Evolutionary conservation across 2,329 filamentous ascomycete genomes (phyloP), one percentile per base, ranked within the genome.

Genomic region (Sarocladium strictum): DNA sequence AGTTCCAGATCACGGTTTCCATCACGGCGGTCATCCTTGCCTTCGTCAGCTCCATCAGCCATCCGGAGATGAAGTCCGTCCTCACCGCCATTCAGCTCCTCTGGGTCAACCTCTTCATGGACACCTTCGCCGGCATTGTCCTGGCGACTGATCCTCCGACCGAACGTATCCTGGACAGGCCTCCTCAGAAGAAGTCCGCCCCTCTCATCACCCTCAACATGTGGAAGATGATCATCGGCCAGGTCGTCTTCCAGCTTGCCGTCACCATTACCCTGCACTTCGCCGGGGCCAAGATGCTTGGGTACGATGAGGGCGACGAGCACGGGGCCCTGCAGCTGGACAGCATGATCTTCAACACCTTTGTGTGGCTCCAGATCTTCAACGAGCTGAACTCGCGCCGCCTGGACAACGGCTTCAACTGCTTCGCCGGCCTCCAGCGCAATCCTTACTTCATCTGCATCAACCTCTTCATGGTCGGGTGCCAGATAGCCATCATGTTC

Each of bases 341-440:
- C 57, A 84, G 82, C 0, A 74, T 84, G 57, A 77, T 86, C 51
- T 86, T 86, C 72, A 86, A 86, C 67, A 81, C 78, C 0, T 86
- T 84, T 58, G 83, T 86, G 2, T 86, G 82, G 83, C 83, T 86
- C 78, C 83, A 86, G 62, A 84, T 86, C 58, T 86, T 86, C 71
- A 86, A 86, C 65, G 76, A 83, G 65, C 79, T 83, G 70, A 85
- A 85, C 56, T 83, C 81, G 64, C 75, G 82, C 15, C 79, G 81
- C 19, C 71, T 85, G 0, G 82, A 85, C 61, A 84, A 84, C 67
- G 76, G 77, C 57, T 76, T 85, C 69, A 84, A 84, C 60, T 76
- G 85, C 38, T 77, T 85, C 53, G 77, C 83, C 60, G 81, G 80
- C 29, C 38, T 85, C 3, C 71, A 76, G 57, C 73, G 73, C 54